A percentile compares a stretch with the other conserved stretches of the same genome.
These are phyloP conservation scores for Daldinia bambusicola DNA, from an alignment of 495 filamentous ascomycete genomes.

Conservation along the genomic window DNA sequence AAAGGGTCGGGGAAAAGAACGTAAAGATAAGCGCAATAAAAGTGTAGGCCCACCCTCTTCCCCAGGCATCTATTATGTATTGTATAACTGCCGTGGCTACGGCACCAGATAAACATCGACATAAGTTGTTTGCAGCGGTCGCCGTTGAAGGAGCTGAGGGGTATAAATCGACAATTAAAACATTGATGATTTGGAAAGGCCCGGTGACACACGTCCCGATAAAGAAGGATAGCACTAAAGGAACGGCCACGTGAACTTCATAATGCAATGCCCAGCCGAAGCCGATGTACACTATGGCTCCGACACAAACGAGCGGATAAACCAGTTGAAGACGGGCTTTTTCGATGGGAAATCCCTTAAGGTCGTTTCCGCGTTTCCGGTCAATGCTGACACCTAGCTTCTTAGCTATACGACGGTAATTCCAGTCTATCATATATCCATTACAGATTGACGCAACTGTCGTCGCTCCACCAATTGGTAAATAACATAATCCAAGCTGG, in stretches of 20 bases:
- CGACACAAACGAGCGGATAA: conserved; percentile 58
- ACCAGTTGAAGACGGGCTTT: conserved; percentile 67
- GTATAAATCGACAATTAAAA: conserved; percentile 59
- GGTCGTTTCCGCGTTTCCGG: conserved; percentile 62
- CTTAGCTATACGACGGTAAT: conserved; percentile 64
- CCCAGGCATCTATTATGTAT: conserved; percentile 54
- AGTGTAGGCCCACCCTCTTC: conserved; percentile 60
- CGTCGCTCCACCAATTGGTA: conserved; percentile 73
- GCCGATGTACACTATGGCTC: conserved; percentile 55
- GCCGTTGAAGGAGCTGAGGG: conserved; percentile 59
- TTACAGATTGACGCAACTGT: conserved; percentile 72
- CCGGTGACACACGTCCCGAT: conserved; percentile 64
- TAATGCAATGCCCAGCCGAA: conserved; percentile 69
- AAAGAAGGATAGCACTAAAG: conserved; percentile 66
- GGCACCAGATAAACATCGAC: conserved; percentile 58
- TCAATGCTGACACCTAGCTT: conserved; percentile 60
- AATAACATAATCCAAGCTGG: conserved; percentile 70
- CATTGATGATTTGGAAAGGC: conserved; percentile 62
- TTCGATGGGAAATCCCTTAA: conserved; percentile 71
- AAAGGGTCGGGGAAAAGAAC: conserved; percentile 52
- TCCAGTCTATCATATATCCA: conserved; percentile 67
- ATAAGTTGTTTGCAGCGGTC: conserved; percentile 60
- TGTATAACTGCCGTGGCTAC: conserved; percentile 57
- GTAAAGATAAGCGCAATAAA: conserved; percentile 55
- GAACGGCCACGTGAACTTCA: conserved; percentile 58